Percentiles rank a stretch among this genome's conserved stretches.
phyloP scores from a whole-genome alignment of 2,329 filamentous ascomycete genomes.

The Hymenoscyphus infarciens region DNA sequence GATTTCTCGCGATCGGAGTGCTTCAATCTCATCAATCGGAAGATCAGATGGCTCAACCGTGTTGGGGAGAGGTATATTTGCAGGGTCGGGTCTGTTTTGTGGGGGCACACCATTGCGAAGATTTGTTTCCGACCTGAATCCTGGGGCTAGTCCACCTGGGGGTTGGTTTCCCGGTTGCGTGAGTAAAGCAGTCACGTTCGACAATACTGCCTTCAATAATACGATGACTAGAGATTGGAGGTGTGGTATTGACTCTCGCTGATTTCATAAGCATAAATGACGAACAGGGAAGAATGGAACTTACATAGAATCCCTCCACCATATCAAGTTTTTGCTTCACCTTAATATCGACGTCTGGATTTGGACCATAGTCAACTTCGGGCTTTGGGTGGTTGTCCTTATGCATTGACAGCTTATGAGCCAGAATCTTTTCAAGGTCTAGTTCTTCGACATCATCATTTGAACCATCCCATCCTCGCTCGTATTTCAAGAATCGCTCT shows the following conservation, averaged over 20 bases:
- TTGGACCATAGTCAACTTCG: slow-evolving; percentile 50
- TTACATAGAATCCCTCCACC: slow-evolving; percentile 82
- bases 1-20: slow-evolving; percentile 78
- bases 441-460: slow-evolving; percentile 42
- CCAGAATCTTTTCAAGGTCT: slow-evolving; percentile 41
- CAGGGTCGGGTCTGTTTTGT: slow-evolving; percentile 31
- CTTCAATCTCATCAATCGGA: slow-evolving; percentile 74
- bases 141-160: slow-evolving; percentile 23
- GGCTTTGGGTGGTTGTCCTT: slow-evolving; percentile 39
- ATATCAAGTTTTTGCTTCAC: slow-evolving; percentile 63
- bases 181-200: slow-evolving; percentile 85
- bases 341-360: slow-evolving; percentile 47
- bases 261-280: slow-evolving; percentile 32
- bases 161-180: slow-evolving; percentile 44
- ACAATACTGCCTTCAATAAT: slow-evolving; percentile 80
- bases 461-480: slow-evolving; percentile 73
- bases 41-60: slow-evolving; percentile 40
- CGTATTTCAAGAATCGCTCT: slow-evolving; percentile 85
- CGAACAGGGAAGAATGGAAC: slow-evolving; percentile 36
- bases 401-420: slow-evolving; percentile 41
- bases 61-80: slow-evolving; percentile 28
- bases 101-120: slow-evolving; percentile 27
- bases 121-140: slow-evolving; percentile 30
- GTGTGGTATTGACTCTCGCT: slow-evolving; percentile 76
- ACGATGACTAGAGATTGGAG: slow-evolving; percentile 93